Evolutionary conservation across 2,329 filamentous ascomycete species (phyloP).

Genomic region (Trichoderma atroviride): DNA sequence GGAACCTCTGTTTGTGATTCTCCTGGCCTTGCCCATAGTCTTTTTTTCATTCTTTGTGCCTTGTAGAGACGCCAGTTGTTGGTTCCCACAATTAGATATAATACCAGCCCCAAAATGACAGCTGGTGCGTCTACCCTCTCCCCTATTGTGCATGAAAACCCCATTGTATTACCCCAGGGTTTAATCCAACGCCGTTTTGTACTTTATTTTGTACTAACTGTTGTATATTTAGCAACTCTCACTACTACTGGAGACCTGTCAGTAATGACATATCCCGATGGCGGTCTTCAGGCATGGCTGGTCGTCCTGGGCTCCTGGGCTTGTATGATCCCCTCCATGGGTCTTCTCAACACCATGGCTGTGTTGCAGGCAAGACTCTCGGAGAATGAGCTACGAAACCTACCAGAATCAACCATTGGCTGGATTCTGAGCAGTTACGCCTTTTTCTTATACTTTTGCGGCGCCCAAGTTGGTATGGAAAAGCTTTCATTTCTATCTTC

Average conservation of each 20-base stretch:
- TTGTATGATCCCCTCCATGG: conserved; percentile 65
- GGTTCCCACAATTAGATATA: not conserved
- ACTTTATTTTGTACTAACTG: not conserved
- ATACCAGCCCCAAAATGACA: conserved; percentile 19
- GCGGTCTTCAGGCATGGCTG: conserved; percentile 67
- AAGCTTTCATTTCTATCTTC: not conserved
- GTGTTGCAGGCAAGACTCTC: conserved; percentile 68
- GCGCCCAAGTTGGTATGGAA: conserved; percentile 62
- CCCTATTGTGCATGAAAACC: not conserved
- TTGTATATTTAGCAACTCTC: not conserved
- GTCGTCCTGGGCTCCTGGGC: conserved; percentile 73
- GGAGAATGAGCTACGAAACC: conserved; percentile 62
- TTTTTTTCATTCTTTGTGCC: not conserved
- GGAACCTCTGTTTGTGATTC: conserved; percentile 5
- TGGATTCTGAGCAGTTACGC: conserved; percentile 76
- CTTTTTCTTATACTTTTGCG: conserved; percentile 72
- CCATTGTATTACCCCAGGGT: not conserved
- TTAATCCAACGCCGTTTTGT: no score
- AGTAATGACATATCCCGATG: conserved; percentile 63
- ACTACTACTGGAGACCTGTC: conserved; percentile 6
- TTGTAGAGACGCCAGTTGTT: not conserved
- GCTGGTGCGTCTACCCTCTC: conserved; percentile 5
- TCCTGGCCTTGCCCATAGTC: not conserved
- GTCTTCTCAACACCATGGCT: conserved; percentile 67
- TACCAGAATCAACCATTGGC: conserved; percentile 62